Conservation (phyloP, 306 rosid species). For the Prosopis cineraria region DNA sequence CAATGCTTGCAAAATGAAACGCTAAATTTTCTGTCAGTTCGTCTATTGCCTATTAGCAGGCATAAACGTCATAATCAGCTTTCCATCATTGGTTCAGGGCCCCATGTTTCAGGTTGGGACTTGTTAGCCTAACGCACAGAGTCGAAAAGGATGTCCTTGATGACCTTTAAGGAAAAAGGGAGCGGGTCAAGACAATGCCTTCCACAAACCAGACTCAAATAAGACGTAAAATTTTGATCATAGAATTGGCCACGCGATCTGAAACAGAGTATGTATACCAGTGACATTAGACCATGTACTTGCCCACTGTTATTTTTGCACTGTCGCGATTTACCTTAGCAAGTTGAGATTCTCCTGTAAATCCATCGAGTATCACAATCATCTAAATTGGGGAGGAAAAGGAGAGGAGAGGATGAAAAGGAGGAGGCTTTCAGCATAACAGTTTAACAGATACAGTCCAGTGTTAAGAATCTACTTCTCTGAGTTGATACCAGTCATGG, state of each 20-base stretch:
- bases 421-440: not conserved
- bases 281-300: constrained; percentile 96
- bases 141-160: constrained; percentile 90
- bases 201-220: constrained; percentile 19
- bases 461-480: not conserved
- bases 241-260: constrained; percentile 15
- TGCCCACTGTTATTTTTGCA: constrained; percentile 95
- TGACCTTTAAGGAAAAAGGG: constrained; percentile 59
- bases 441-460: not conserved
- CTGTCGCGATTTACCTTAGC: constrained; percentile 94
- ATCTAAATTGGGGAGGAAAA: not conserved
- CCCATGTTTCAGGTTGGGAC: constrained; percentile 65
- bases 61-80: constrained; percentile 50
- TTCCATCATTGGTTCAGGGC: constrained; percentile 91
- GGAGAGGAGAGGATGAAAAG: not conserved
- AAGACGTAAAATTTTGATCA: not conserved
- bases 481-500: not conserved
- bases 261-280: constrained; percentile 42
- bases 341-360: constrained; percentile 90
- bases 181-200: not conserved
- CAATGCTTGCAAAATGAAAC: constrained; percentile 19
- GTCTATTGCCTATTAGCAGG: constrained; percentile 16
- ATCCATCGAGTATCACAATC: constrained; percentile 33
- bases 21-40: constrained; percentile 19
- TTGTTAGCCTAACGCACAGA: constrained; percentile 69